These are phyloP conservation scores for Verticillium albo-atrum DNA, from an alignment of 2,329 filamentous ascomycete genomes.

Conservation along the genomic window DNA sequence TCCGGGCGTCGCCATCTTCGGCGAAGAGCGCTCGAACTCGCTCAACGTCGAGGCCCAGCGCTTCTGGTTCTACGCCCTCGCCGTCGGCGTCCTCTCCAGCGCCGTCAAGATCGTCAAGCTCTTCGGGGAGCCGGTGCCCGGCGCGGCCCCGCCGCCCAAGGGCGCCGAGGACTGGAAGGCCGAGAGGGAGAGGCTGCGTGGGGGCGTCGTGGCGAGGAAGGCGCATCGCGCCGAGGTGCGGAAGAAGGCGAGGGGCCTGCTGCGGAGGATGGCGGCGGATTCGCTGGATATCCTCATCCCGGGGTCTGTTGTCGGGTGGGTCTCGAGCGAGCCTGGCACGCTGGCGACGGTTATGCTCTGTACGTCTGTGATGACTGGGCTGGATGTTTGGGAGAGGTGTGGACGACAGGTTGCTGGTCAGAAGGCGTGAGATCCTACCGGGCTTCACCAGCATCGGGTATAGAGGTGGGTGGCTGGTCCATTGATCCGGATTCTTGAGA, in stretches of 20 bases:
- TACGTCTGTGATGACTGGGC: constrained; percentile 1
- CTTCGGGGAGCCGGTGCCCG: constrained; percentile 26
- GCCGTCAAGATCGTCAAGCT: constrained; percentile 35
- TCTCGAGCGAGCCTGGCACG: background rate
- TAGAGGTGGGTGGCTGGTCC: too few species aligned
- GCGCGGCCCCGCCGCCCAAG: constrained; percentile 19
- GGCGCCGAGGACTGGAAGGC: constrained; percentile 5
- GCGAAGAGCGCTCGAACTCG: constrained; percentile 36
- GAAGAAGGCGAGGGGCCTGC: constrained; percentile 19
- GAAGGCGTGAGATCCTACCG: background rate
- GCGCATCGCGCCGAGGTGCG: constrained; percentile 19
- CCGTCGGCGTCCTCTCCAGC: constrained; percentile 41
- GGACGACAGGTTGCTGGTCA: background rate
- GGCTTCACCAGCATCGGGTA: constrained; percentile 1
- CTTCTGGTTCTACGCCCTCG: constrained; percentile 65
- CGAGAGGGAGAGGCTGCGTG: constrained; percentile 30
- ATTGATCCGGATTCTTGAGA: too few species aligned
- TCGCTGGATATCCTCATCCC: constrained; percentile 2
- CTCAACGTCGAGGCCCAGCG: constrained; percentile 59
- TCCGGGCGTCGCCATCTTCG: constrained; percentile 46
- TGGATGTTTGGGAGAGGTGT: constrained; percentile 3
- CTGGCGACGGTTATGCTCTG: constrained; percentile 2
- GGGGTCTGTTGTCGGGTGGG: background rate
- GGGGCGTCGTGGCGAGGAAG: constrained; percentile 25
- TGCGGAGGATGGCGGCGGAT: constrained; percentile 1